Conservation (phyloP, 208 protist genomes). For the Trypanosoma avium region DNA sequence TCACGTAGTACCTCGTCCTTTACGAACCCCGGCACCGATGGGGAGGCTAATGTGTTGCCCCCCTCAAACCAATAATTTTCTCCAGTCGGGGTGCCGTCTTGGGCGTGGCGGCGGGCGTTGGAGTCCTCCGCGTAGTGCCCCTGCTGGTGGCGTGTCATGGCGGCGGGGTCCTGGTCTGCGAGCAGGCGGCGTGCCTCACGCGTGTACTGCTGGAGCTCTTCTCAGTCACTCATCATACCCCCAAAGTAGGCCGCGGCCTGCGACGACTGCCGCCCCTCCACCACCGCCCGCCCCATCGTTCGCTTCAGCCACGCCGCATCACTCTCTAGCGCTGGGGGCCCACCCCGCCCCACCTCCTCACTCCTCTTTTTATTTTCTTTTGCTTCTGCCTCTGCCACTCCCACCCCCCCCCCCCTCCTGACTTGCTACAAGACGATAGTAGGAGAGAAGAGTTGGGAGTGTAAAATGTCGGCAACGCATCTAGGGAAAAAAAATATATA, state of each 20-base stretch:
- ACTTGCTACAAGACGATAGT: no score
- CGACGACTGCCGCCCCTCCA: slow-evolving; percentile 37
- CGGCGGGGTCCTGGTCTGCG: slow-evolving; percentile 38
- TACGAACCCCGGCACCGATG: slow-evolving; percentile 55
- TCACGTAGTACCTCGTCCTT: slow-evolving; percentile 81
- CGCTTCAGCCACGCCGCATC: slow-evolving; percentile 45
- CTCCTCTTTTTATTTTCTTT: not conserved
- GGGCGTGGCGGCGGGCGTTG: slow-evolving; percentile 50
- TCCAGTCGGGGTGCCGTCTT: slow-evolving; percentile 77
- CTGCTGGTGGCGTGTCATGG: no score
- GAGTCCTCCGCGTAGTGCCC: slow-evolving; percentile 67
- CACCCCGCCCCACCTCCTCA: not conserved
- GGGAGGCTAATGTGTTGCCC: slow-evolving; percentile 59
- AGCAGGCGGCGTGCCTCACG: slow-evolving; percentile 67
- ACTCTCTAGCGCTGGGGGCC: no score
- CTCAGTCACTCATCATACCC: slow-evolving; percentile 51
- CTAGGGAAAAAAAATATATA: not conserved
- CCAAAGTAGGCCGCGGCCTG: slow-evolving; percentile 70
- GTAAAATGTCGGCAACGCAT: not conserved
- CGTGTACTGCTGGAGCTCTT: slow-evolving; percentile 55
- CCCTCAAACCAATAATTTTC: slow-evolving; percentile 90
- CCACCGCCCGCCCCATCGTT: slow-evolving; percentile 43
- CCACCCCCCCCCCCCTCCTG: no score
- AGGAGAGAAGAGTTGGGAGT: not conserved
- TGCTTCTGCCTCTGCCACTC: not conserved